Evolutionary conservation across 202 grass and related monocot genomes (phyloP).

Genomic region (Carex arenaria): DNA sequence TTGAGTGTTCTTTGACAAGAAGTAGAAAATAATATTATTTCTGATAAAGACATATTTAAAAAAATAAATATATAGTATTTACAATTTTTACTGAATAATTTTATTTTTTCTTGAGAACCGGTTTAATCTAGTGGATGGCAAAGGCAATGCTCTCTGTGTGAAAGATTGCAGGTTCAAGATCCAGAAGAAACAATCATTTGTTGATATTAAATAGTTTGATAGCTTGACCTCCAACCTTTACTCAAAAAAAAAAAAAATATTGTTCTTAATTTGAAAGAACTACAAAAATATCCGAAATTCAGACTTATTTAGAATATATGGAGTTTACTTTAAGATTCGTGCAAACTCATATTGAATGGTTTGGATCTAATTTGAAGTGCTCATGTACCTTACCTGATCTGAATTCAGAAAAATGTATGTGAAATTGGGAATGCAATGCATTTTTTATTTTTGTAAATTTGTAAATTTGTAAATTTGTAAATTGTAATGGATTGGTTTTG

Average conservation of each 20-base stretch:
- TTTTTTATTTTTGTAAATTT: neutral
- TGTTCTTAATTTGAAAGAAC: neutral
- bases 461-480: neutral
- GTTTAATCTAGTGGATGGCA: too few relatives aligned
- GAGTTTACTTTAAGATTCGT: too few relatives aligned
- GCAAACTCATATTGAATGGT: too few relatives aligned
- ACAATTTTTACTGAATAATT: neutral
- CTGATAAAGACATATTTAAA: neutral
- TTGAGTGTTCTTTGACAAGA: neutral
- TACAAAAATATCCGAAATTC: neutral
- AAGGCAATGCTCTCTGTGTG: too few relatives aligned
- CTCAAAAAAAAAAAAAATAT: too few relatives aligned
- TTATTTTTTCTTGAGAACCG: neutral
- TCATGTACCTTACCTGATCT: too few relatives aligned
- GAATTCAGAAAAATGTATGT: neutral
- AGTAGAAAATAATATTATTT: neutral
- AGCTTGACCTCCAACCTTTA: too few relatives aligned
- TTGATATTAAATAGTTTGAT: too few relatives aligned
- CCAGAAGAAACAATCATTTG: too few relatives aligned
- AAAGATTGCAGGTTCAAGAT: too few relatives aligned
- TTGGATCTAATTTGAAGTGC: too few relatives aligned
- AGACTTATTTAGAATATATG: neutral
- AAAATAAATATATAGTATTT: too few relatives aligned
- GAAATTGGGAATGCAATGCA: neutral
- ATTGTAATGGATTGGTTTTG: constrained; percentile 15